A percentile compares a stretch with the other conserved stretches of the same genome.
These are phyloP conservation scores for Panaeolus cyanescens DNA, from an alignment of 768 basidiomycete species.

Conservation along the genomic window DNA sequence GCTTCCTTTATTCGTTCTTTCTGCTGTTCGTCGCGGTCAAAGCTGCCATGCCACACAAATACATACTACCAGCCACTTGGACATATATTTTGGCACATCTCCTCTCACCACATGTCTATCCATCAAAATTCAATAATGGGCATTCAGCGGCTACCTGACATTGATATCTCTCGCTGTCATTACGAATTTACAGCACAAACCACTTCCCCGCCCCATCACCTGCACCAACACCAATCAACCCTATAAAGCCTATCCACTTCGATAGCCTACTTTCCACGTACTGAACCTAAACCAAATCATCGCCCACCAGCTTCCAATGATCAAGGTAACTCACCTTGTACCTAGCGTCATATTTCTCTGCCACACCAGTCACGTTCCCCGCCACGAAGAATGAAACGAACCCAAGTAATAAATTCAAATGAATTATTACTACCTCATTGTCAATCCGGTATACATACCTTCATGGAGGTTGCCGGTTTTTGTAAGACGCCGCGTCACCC, in stretches of 20 bases:
- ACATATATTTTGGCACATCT: too few species aligned
- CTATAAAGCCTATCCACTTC: background rate
- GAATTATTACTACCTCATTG: background rate
- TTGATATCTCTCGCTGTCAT: background rate
- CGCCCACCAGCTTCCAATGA: background rate
- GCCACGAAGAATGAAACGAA: background rate
- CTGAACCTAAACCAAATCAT: background rate
- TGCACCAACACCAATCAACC: background rate
- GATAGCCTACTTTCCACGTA: background rate
- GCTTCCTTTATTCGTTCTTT: background rate
- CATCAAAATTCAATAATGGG: background rate
- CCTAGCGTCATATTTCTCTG: background rate
- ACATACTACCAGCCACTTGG: too few species aligned
- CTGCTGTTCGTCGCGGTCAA: background rate
- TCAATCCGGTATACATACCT: background rate
- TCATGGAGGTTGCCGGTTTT: too few species aligned
- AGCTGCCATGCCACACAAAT: background rate
- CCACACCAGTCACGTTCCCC: conserved; percentile 1
- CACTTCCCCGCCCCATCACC: background rate
- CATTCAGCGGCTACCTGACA: background rate
- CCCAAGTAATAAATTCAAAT: background rate
- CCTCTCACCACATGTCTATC: background rate
- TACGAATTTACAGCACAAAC: too few species aligned
- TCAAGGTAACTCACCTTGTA: background rate
- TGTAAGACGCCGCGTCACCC: background rate